Conservation (phyloP, 208 protist species). For the Strigomonas culicis region DNA sequence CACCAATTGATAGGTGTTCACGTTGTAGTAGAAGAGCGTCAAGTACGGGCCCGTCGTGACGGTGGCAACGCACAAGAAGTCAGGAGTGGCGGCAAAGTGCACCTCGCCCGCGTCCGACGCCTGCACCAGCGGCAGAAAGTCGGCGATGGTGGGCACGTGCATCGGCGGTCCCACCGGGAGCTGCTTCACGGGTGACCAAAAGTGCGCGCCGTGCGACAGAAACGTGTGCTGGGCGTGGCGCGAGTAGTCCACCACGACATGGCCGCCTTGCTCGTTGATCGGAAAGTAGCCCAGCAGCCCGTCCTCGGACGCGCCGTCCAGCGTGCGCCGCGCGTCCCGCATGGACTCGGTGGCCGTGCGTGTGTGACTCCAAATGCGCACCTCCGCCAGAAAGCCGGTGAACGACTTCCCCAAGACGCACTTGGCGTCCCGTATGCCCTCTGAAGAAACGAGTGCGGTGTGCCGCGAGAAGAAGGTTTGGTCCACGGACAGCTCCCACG, state of each 20-base stretch:
- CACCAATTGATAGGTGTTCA: constrained; percentile 14
- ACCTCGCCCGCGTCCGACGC: constrained; percentile 47
- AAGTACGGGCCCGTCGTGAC: constrained; percentile 45
- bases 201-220: constrained; percentile 37
- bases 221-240: constrained; percentile 48
- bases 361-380: constrained; percentile 74
- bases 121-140: constrained; percentile 69
- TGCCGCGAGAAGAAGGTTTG: constrained; percentile 38
- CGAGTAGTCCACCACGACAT: constrained; percentile 75
- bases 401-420: constrained; percentile 76
- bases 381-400: constrained; percentile 73
- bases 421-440: constrained; percentile 52
- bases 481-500: constrained; percentile 84
- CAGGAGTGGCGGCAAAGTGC: constrained; percentile 52
- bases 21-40: constrained; percentile 53
- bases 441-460: constrained; percentile 49
- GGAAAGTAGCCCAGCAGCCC: constrained; percentile 72
- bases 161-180: constrained; percentile 35
- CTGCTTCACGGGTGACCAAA: constrained; percentile 48
- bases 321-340: constrained; percentile 58
- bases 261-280: constrained; percentile 72
- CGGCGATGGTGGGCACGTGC: constrained; percentile 32
- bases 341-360: constrained; percentile 53
- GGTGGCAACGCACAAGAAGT: constrained; percentile 40
- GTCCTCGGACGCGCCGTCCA: constrained; percentile 44